Conservation (phyloP, 768 basidiomycete genomes). For the Podaxis pistillaris region DNA sequence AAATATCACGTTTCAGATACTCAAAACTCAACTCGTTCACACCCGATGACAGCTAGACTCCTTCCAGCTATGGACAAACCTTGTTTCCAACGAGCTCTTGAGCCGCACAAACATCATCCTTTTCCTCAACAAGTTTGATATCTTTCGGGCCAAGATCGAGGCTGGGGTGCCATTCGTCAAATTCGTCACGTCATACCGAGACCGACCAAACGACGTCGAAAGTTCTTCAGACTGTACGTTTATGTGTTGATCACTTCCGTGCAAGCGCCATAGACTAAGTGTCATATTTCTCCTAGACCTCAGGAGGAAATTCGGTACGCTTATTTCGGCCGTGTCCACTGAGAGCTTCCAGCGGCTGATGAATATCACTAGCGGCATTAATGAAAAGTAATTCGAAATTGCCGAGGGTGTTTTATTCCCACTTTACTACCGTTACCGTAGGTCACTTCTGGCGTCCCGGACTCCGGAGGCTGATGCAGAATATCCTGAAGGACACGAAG, state of each 20-base stretch:
- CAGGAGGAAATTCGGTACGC: slow-evolving; percentile 41
- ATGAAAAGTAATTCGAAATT: slow-evolving; percentile 41
- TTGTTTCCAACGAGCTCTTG: slow-evolving; percentile 71
- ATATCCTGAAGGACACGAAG: slow-evolving; percentile 45
- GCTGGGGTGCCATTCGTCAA: slow-evolving; percentile 63
- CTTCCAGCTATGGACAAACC: slow-evolving; percentile 69
- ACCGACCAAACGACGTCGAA: slow-evolving; percentile 68
- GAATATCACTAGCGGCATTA: slow-evolving; percentile 32
- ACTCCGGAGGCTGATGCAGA: slow-evolving; percentile 6
- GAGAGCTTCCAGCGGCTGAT: background rate
- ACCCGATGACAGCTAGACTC: slow-evolving; percentile 60
- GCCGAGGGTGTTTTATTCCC: slow-evolving; percentile 57
- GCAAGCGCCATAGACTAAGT: slow-evolving; percentile 4
- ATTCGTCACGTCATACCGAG: slow-evolving; percentile 70
- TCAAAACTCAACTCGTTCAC: slow-evolving; percentile 8
- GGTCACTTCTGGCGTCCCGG: slow-evolving; percentile 20
- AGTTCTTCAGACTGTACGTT: slow-evolving; percentile 64
- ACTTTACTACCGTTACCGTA: slow-evolving; percentile 68
- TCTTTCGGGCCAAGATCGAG: slow-evolving; percentile 62
- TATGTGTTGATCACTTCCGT: slow-evolving; percentile 33
- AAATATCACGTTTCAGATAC: background rate
- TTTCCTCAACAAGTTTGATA: slow-evolving; percentile 83
- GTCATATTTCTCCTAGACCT: slow-evolving; percentile 31
- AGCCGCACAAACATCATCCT: slow-evolving; percentile 71
- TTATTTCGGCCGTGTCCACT: background rate